phyloP scores from a whole-genome alignment of 2,329 filamentous ascomycete species.

The Chaetomium sp. region DNA sequence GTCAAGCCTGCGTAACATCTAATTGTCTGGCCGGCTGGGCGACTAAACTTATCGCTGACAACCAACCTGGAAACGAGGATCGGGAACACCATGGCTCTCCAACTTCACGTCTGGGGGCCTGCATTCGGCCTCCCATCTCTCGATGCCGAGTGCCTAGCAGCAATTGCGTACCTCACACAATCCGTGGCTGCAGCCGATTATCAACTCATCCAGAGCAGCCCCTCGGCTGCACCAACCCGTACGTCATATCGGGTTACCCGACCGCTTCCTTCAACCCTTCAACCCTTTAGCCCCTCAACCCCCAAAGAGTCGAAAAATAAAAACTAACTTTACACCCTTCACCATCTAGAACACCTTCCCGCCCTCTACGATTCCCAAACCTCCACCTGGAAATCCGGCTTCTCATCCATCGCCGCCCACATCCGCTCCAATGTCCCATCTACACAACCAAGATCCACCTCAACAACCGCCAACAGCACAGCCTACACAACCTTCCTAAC shows the following conservation, averaged over 20 bases:
- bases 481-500: slow-evolving; percentile 64
- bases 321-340: background rate
- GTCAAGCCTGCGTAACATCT: no score
- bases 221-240: slow-evolving; percentile 65
- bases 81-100: slow-evolving; percentile 30
- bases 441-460: slow-evolving; percentile 13
- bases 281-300: slow-evolving; percentile 24
- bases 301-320: background rate
- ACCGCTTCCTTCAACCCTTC: slow-evolving; percentile 16
- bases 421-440: slow-evolving; percentile 31
- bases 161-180: slow-evolving; percentile 67
- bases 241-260: slow-evolving; percentile 17
- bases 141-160: slow-evolving; percentile 82
- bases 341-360: slow-evolving; percentile 44
- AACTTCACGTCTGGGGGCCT: slow-evolving; percentile 85
- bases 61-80: no score
- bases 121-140: slow-evolving; percentile 86
- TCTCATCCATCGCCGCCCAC: slow-evolving; percentile 53
- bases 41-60: no score
- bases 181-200: slow-evolving; percentile 54
- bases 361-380: slow-evolving; percentile 45
- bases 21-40: no score
- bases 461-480: slow-evolving; percentile 40
- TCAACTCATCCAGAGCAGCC: slow-evolving; percentile 66
- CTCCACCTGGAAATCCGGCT: slow-evolving; percentile 52